phyloP scores from a whole-genome alignment of 2,329 filamentous ascomycete genomes.

The Clonostachys byssicola region DNA sequence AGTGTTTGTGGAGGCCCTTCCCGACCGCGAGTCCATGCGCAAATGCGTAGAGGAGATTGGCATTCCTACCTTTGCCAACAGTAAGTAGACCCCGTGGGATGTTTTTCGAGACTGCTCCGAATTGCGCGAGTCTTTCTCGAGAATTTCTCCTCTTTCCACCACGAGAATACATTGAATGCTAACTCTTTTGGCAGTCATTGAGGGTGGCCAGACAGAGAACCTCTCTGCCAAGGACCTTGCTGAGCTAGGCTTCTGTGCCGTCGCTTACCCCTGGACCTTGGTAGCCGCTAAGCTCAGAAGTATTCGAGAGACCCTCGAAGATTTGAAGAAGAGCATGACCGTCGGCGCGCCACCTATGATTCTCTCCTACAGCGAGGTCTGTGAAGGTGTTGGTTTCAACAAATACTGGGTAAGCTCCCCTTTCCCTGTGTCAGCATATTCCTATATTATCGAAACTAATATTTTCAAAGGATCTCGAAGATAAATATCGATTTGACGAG shows the following conservation, averaged over 20 bases:
- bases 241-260: slow-evolving; percentile 30
- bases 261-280: slow-evolving; percentile 38
- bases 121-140: too few relatives aligned
- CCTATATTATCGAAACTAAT: not conserved
- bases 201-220: slow-evolving; percentile 26
- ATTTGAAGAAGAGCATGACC: slow-evolving; percentile 33
- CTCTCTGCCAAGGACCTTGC: slow-evolving; percentile 23
- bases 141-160: not conserved
- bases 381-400: slow-evolving; percentile 37
- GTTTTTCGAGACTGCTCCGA: too few relatives aligned
- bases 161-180: not conserved
- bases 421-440: too few relatives aligned
- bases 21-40: slow-evolving; percentile 34
- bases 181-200: slow-evolving; percentile 11
- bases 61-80: slow-evolving; percentile 33
- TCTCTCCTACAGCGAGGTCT: slow-evolving; percentile 35
- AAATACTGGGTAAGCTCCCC: slow-evolving; percentile 22
- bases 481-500: not conserved
- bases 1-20: slow-evolving; percentile 36
- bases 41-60: slow-evolving; percentile 26
- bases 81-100: not conserved
- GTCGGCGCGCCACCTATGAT: slow-evolving; percentile 34
- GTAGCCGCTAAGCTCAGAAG: slow-evolving; percentile 36
- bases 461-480: not conserved
- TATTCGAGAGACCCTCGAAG: slow-evolving; percentile 27